Evolutionary conservation across 805 yeast species (phyloP).

Genomic region (Candida nanaspora): DNA sequence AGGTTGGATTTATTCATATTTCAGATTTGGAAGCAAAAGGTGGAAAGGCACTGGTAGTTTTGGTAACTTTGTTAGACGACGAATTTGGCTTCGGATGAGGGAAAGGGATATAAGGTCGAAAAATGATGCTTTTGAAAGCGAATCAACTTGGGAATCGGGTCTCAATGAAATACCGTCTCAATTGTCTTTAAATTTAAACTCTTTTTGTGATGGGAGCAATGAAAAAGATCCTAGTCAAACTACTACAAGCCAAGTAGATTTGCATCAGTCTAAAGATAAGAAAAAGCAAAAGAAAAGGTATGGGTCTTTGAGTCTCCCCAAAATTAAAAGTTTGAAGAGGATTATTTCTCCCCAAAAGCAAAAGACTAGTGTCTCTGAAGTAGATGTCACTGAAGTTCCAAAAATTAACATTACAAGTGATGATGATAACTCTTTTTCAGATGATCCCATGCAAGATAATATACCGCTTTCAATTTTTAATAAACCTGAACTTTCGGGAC

Average conservation of each 20-base stretch:
- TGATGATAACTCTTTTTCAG: not conserved
- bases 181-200: not conserved
- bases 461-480: not conserved
- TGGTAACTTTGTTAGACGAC: slow-evolving; percentile 43
- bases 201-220: too few species aligned
- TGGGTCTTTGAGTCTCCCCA: not conserved
- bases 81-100: slow-evolving; percentile 44
- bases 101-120: slow-evolving; percentile 5
- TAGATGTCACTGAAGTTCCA: not conserved
- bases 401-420: not conserved
- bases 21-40: slow-evolving; percentile 30
- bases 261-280: too few species aligned
- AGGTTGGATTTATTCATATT: slow-evolving; percentile 47
- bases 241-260: too few species aligned
- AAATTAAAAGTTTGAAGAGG: not conserved
- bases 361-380: not conserved
- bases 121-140: not conserved
- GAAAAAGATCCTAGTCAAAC: not conserved
- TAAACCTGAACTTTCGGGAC: too few species aligned
- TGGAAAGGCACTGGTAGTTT: slow-evolving; percentile 47
- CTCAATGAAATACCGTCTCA: not conserved
- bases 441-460: not conserved
- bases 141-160: not conserved
- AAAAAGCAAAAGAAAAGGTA: not conserved
- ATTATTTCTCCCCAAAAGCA: not conserved